Evolutionary conservation across 78 protist genomes (phyloP).

Genomic region (Polysphondylium violaceum): DNA sequence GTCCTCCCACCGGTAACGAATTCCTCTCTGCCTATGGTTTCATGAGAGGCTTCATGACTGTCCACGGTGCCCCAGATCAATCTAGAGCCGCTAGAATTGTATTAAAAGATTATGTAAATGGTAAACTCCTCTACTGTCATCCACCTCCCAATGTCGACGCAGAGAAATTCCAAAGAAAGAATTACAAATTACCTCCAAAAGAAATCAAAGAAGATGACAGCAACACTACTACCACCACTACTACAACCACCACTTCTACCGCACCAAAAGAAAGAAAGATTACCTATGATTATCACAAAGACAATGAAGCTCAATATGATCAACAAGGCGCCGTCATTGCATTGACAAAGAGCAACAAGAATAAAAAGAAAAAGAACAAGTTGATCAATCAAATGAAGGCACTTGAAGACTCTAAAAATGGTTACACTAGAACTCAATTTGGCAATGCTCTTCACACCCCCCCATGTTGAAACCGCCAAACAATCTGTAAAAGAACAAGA

Average conservation of each 20-base stretch:
- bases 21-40: constrained; percentile 69
- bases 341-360: background rate
- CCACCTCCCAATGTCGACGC: constrained; percentile 85
- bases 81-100: constrained; percentile 78
- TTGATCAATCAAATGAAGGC: background rate
- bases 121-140: constrained; percentile 51
- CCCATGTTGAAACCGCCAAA: background rate
- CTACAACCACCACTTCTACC: background rate
- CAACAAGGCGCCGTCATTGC: constrained; percentile 32
- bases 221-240: background rate
- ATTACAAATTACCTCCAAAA: background rate
- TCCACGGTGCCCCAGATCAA: constrained; percentile 82
- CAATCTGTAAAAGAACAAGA: constrained; percentile 14
- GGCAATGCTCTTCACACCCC: background rate
- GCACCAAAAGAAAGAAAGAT: constrained; percentile 7
- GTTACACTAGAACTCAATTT: constrained; percentile 24
- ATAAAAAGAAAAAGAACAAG: constrained; percentile 18
- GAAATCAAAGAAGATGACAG: background rate
- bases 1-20: constrained; percentile 74
- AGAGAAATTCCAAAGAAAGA: constrained; percentile 69
- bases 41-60: constrained; percentile 84
- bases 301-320: constrained; percentile 23
- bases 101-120: constrained; percentile 73
- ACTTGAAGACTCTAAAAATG: no score
- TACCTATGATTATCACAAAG: constrained; percentile 41